Conservation (phyloP, 1,139 yeast species). For the Hemisphaericaspora lyxosophila region DNA sequence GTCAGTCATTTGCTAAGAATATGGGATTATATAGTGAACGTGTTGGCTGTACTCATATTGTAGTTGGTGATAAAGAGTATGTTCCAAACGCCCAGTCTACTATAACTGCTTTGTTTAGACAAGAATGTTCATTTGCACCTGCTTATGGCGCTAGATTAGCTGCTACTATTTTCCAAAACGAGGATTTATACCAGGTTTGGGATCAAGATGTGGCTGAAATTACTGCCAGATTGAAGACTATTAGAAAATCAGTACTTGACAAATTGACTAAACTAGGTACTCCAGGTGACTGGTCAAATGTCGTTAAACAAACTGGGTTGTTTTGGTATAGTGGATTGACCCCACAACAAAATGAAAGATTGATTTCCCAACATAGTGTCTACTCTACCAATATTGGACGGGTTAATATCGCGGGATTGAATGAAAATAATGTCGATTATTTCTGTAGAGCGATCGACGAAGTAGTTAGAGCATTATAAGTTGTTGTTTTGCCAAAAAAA, state of each 20-base stretch:
- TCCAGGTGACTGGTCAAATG: conserved; percentile 45
- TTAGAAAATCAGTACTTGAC: conserved; percentile 28
- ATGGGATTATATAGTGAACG: conserved; percentile 49
- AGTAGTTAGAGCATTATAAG: conserved; percentile 30
- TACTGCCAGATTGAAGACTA: conserved; percentile 28
- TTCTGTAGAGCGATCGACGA: conserved; percentile 37
- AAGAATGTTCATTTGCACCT: conserved; percentile 46
- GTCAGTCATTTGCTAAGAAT: conserved; percentile 47
- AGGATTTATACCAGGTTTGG: conserved; percentile 32
- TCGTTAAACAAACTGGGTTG: conserved; percentile 39
- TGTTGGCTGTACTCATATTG: conserved; percentile 43
- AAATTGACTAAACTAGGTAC: conserved; percentile 33
- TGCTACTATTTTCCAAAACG: conserved; percentile 24
- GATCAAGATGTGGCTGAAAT: conserved; percentile 31
- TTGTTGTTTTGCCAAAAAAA: too few relatives aligned
- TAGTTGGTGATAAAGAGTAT: conserved; percentile 23
- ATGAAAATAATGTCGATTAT: conserved; percentile 33
- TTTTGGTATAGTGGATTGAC: conserved; percentile 47
- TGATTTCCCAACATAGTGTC: conserved; percentile 35
- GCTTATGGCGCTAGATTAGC: conserved; percentile 48
- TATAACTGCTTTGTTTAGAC: conserved; percentile 33
- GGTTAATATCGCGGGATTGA: conserved; percentile 47
- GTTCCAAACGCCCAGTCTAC: conserved; percentile 24
- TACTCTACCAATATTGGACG: conserved; percentile 40
- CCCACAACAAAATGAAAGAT: conserved; percentile 28